Evolutionary conservation across 768 basidiomycete species (phyloP).

Genomic region (Russula foetens): DNA sequence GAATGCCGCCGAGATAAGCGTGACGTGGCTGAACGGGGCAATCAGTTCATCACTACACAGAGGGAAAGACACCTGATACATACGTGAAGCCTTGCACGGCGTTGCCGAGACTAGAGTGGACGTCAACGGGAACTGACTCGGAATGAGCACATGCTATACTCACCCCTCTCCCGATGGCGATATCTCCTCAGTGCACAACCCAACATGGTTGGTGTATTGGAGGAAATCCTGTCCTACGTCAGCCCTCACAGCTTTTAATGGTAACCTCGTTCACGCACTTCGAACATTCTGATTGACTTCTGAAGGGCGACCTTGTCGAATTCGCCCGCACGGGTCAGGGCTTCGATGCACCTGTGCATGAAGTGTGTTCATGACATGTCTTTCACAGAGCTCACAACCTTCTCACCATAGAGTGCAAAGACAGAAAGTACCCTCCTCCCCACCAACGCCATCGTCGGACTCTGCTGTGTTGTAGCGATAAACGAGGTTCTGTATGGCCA

Average conservation of each 20-base stretch:
- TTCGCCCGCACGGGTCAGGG: constrained; percentile 79
- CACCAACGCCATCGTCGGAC: constrained; percentile 90
- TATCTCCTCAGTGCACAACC: constrained; percentile 79
- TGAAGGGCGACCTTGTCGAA: constrained; percentile 59
- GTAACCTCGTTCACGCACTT: constrained; percentile 38
- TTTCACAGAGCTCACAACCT: neutral
- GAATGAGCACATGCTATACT: constrained; percentile 21
- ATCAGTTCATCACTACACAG: neutral
- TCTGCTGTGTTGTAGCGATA: constrained; percentile 85
- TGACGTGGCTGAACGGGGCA: constrained; percentile 52
- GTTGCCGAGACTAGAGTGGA: constrained; percentile 57
- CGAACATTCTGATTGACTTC: constrained; percentile 80
- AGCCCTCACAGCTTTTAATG: neutral
- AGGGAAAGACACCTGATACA: constrained; percentile 54
- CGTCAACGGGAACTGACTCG: constrained; percentile 11
- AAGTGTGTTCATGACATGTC: neutral
- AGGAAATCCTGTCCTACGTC: constrained; percentile 52
- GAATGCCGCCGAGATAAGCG: constrained; percentile 77
- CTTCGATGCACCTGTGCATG: constrained; percentile 68
- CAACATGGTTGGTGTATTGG: constrained; percentile 81
- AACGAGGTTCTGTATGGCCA: constrained; percentile 57
- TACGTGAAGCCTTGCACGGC: constrained; percentile 89
- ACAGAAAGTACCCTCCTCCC: constrained; percentile 93
- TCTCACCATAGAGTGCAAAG: constrained; percentile 72
- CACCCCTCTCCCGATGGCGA: constrained; percentile 80